phyloP scores from a whole-genome alignment of 345 rosid genomes.

The Lumnitzera littorea region DNA sequence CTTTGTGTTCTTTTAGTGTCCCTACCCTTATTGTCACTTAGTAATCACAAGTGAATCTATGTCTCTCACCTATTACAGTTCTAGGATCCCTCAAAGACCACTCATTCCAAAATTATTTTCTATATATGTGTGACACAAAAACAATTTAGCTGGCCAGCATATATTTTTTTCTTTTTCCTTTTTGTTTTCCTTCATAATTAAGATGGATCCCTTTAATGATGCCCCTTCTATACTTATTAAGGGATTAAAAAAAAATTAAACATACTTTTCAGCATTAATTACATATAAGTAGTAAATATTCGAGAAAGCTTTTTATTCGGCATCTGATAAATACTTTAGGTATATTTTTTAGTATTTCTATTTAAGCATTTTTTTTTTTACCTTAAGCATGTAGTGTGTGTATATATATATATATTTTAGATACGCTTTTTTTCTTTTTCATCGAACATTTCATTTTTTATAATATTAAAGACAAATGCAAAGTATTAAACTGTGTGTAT shows the following conservation, averaged over 20 bases:
- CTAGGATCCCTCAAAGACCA: slow-evolving; percentile 22
- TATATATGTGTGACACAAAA: neutral
- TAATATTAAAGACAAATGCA: slow-evolving; percentile 5
- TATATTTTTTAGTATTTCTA: no score
- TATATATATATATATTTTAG: no score
- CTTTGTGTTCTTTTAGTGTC: slow-evolving; percentile 22
- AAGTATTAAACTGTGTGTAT: slow-evolving; percentile 1
- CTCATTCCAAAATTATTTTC: slow-evolving; percentile 17
- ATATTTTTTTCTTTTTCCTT: no score
- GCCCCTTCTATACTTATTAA: no score
- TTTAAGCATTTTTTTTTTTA: no score
- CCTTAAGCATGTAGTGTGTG: neutral
- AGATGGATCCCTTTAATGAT: no score
- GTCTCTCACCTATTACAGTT: slow-evolving; percentile 22
- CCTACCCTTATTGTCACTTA: slow-evolving; percentile 11
- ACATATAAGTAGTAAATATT: no score
- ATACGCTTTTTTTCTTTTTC: neutral
- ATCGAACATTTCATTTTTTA: slow-evolving; percentile 2
- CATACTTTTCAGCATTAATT: no score
- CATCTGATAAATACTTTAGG: no score
- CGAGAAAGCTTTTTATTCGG: no score
- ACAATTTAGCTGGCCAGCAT: slow-evolving; percentile 1
- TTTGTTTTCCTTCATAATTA: no score
- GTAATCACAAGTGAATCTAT: slow-evolving; percentile 29
- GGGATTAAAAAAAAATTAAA: no score